Evolutionary conservation across 208 protist species (phyloP).

Genomic region (Naegleria lovaniensis): DNA sequence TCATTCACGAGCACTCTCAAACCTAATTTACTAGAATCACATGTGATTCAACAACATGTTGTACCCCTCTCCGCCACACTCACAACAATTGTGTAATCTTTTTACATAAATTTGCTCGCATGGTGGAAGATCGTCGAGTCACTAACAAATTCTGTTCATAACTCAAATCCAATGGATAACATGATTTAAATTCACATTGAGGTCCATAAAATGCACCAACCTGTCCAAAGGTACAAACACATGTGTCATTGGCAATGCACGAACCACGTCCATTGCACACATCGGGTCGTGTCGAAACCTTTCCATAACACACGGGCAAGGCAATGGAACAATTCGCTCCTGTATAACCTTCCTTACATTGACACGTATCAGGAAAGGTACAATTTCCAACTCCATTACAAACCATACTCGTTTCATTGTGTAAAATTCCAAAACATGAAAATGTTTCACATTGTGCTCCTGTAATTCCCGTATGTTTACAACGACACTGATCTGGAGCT

Average conservation of each 20-base stretch:
- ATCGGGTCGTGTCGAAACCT: neutral
- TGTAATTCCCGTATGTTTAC: neutral
- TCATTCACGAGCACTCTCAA: too few relatives aligned
- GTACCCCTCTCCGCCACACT: too few relatives aligned
- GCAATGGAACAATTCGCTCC: neutral
- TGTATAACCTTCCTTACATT: neutral
- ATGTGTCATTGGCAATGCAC: neutral
- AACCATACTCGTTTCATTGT: neutral
- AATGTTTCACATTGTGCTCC: slow-evolving; percentile 4
- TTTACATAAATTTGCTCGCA: too few relatives aligned
- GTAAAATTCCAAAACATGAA: neutral
- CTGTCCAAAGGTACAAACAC: neutral
- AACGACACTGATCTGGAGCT: neutral
- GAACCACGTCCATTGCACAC: neutral
- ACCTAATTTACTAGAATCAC: too few relatives aligned
- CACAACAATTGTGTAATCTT: too few relatives aligned
- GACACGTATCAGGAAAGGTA: neutral
- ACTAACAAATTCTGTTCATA: too few relatives aligned
- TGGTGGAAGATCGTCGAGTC: too few relatives aligned
- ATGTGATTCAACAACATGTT: too few relatives aligned
- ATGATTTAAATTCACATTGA: too few relatives aligned
- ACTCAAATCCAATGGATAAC: too few relatives aligned
- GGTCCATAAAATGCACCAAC: too few relatives aligned
- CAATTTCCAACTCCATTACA: neutral
- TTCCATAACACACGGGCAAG: neutral